Percentiles rank a stretch among this genome's conserved stretches.
phyloP scores from a whole-genome alignment of 148 eudicot species.

The Mesembryanthemum crystallinum region DNA sequence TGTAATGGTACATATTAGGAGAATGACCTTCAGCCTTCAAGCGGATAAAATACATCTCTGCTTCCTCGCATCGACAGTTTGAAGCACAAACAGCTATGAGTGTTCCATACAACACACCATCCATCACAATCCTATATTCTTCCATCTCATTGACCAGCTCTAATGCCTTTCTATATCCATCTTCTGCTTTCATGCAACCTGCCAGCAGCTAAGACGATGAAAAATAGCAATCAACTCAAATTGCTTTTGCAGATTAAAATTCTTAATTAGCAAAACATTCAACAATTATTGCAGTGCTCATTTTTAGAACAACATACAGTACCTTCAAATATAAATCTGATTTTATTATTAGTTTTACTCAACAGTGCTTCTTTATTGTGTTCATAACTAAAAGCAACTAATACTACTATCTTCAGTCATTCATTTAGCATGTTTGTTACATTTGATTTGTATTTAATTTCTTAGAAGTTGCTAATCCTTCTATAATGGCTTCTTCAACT shows the following conservation, averaged over 20 bases:
- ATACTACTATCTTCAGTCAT: too few species aligned
- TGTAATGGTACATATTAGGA: conserved; percentile 78
- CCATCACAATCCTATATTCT: conserved; percentile 54
- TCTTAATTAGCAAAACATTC: neutral
- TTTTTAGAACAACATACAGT: too few species aligned
- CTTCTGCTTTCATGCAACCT: conserved; percentile 62
- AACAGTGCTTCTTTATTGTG: too few species aligned
- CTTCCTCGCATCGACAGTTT: conserved; percentile 58
- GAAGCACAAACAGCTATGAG: conserved; percentile 86
- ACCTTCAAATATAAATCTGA: neutral
- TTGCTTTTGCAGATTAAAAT: conserved; percentile 8
- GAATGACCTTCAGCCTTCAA: conserved; percentile 83
- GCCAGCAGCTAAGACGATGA: conserved; percentile 59
- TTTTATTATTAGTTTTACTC: too few species aligned
- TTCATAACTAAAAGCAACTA: too few species aligned
- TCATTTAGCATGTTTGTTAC: too few species aligned
- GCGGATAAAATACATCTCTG: conserved; percentile 63
- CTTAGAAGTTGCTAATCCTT: too few species aligned
- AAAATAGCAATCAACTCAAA: conserved; percentile 16
- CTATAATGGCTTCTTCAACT: too few species aligned
- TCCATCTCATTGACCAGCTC: conserved; percentile 69
- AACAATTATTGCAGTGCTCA: neutral
- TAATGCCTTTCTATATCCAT: conserved; percentile 68
- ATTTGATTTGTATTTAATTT: too few species aligned
- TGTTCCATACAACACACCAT: conserved; percentile 70